Evolutionary conservation across 768 basidiomycete species (phyloP).

Genomic region (Hypholoma sublateritium): DNA sequence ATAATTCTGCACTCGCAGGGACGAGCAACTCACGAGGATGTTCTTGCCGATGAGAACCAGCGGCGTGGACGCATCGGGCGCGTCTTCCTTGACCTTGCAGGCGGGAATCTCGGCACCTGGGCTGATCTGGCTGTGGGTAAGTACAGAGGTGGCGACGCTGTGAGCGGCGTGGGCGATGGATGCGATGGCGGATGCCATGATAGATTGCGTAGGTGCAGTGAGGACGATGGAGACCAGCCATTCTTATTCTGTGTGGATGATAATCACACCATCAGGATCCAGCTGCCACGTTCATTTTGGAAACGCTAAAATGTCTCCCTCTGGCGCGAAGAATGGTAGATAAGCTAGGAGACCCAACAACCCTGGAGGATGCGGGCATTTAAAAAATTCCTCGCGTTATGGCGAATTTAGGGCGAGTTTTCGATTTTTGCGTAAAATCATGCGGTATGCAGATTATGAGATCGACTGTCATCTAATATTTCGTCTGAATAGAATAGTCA

Average conservation of each 20-base stretch:
- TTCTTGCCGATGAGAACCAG: slow-evolving; percentile 60
- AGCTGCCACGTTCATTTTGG: neutral
- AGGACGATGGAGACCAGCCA: neutral
- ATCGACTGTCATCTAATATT: too few species aligned
- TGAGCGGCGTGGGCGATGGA: slow-evolving; percentile 54
- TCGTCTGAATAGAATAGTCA: too few species aligned
- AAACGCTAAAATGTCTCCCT: too few species aligned
- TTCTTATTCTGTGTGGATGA: neutral
- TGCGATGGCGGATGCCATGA: slow-evolving; percentile 49
- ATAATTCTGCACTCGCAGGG: too few species aligned
- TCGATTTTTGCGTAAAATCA: too few species aligned
- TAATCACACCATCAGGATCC: neutral
- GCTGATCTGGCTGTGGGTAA: slow-evolving; percentile 45
- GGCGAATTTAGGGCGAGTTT: too few species aligned
- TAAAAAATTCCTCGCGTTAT: too few species aligned
- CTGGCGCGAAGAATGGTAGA: too few species aligned
- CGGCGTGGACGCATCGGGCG: slow-evolving; percentile 39
- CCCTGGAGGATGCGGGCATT: too few species aligned
- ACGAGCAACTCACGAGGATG: slow-evolving; percentile 50
- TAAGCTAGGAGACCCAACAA: too few species aligned
- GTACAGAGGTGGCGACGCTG: slow-evolving; percentile 48
- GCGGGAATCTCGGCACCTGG: slow-evolving; percentile 51
- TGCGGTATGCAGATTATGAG: too few species aligned
- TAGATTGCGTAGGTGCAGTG: neutral
- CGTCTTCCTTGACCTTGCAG: slow-evolving; percentile 57